Percentiles rank a stretch among this genome's conserved stretches.
Conservation (phyloP, 225 moss, liverwort and hornwort species). For the Sphagnum contortum region DNA sequence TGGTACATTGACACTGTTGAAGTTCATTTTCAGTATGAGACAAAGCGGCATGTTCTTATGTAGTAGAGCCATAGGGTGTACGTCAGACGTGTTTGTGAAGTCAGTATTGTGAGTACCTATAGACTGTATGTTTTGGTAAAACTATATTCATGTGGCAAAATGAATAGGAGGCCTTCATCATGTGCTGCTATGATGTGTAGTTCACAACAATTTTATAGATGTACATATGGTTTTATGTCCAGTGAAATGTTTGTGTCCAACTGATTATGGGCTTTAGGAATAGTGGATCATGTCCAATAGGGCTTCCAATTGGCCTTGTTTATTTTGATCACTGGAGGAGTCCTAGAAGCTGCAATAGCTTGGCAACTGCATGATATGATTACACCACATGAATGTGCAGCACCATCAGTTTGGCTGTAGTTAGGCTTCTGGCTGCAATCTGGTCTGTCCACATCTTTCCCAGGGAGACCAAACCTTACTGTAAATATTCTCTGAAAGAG, state of each 20-base stretch:
- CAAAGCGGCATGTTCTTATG: constrained; percentile 9
- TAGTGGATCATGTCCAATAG: too few species aligned
- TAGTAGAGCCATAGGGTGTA: constrained; percentile 9
- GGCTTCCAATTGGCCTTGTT: too few species aligned
- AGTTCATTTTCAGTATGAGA: constrained; percentile 4
- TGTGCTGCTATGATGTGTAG: constrained; percentile 4
- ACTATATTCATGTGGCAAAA: constrained; percentile 1
- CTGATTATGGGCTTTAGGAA: too few species aligned
- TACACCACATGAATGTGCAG: too few species aligned
- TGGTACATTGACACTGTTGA: constrained; percentile 8
- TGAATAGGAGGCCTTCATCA: constrained; percentile 6
- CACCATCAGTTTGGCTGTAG: too few species aligned
- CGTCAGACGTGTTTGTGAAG: constrained; percentile 9
- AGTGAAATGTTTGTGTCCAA: constrained; percentile 2
- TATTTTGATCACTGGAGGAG: too few species aligned
- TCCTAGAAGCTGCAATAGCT: too few species aligned
- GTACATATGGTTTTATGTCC: constrained; percentile 10
- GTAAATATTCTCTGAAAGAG: too few species aligned
- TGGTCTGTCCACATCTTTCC: too few species aligned
- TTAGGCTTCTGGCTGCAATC: too few species aligned
- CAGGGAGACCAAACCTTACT: too few species aligned
- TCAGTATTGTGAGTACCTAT: constrained; percentile 1
- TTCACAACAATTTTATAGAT: constrained; percentile 11
- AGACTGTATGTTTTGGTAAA: constrained; percentile 3
- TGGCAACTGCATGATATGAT: too few species aligned